Conservation (phyloP, 1,284 basidiomycete genomes). For the Ceratobasidium sp. region DNA sequence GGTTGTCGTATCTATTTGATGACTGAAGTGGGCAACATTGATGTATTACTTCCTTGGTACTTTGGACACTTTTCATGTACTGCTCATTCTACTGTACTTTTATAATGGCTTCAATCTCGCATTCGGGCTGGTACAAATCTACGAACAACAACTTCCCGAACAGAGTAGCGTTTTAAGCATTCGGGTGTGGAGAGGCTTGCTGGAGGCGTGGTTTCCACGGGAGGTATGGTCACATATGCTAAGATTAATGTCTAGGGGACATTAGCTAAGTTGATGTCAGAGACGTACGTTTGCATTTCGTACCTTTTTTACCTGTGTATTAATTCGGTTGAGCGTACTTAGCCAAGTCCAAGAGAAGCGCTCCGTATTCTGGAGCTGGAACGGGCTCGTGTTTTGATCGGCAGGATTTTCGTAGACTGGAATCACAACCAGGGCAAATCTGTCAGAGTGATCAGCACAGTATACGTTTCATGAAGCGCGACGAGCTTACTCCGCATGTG, state of each 20-base stretch:
- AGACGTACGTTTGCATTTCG: slow-evolving; percentile 40
- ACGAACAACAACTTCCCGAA: slow-evolving; percentile 87
- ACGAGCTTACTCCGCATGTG: slow-evolving; percentile 88
- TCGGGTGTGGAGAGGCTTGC: slow-evolving; percentile 72
- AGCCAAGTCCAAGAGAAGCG: slow-evolving; percentile 95
- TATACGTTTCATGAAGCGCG: slow-evolving; percentile 2
- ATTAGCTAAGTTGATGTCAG: slow-evolving; percentile 16
- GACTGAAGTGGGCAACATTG: neutral
- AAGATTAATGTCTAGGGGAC: slow-evolving; percentile 79
- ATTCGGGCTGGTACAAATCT: slow-evolving; percentile 92
- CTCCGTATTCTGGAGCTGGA: slow-evolving; percentile 70
- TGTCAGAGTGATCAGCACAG: slow-evolving; percentile 52
- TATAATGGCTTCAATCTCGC: slow-evolving; percentile 71
- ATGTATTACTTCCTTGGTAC: neutral
- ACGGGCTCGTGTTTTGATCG: slow-evolving; percentile 72
- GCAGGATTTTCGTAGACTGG: slow-evolving; percentile 87
- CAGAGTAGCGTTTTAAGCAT: slow-evolving; percentile 74
- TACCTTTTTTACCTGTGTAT: slow-evolving; percentile 96
- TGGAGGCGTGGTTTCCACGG: slow-evolving; percentile 64
- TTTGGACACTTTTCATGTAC: slow-evolving; percentile 1
- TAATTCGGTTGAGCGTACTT: slow-evolving; percentile 95
- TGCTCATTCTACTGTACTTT: neutral
- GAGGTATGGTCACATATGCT: slow-evolving; percentile 91
- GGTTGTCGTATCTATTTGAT: slow-evolving; percentile 20
- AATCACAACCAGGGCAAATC: slow-evolving; percentile 89